These are phyloP conservation scores for Penicillium brasilianum DNA, from an alignment of 2,329 filamentous ascomycete genomes.

Conservation along the genomic window DNA sequence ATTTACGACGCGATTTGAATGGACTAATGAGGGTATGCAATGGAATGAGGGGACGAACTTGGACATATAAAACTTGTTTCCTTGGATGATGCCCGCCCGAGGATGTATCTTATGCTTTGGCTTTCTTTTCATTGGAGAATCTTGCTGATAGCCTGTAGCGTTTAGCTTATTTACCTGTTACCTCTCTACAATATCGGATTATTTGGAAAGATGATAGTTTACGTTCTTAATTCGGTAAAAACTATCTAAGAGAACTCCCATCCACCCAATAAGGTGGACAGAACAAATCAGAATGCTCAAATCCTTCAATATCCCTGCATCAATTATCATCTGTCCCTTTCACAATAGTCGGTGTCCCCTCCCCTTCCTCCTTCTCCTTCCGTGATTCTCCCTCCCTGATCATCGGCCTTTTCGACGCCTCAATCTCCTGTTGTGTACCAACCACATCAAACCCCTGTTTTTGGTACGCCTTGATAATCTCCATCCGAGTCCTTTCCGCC, in stretches of 20 bases:
- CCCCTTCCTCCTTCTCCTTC: too few species aligned
- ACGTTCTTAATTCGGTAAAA: neutral
- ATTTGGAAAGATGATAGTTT: neutral
- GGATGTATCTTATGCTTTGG: neutral
- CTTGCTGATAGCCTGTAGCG: neutral
- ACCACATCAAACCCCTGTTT: neutral
- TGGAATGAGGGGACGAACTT: neutral
- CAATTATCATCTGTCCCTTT: too few species aligned
- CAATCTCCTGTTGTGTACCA: neutral
- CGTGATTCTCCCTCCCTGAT: too few species aligned
- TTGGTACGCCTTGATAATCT: neutral
- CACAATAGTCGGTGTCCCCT: too few species aligned
- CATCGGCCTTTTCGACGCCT: neutral
- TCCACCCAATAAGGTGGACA: too few species aligned
- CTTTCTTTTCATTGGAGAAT: neutral
- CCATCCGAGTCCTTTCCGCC: neutral
- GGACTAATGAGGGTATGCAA: slow-evolving; percentile 24
- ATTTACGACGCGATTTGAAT: slow-evolving; percentile 19
- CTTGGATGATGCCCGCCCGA: neutral
- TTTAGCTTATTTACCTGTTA: neutral
- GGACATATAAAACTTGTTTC: neutral
- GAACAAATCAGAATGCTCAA: too few species aligned
- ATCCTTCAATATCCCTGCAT: too few species aligned
- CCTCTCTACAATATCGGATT: slow-evolving; percentile 1
- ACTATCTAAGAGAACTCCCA: neutral